These are phyloP conservation scores for Tothia fuscella DNA, from an alignment of 2,329 filamentous ascomycete genomes.

Conservation along the genomic window DNA sequence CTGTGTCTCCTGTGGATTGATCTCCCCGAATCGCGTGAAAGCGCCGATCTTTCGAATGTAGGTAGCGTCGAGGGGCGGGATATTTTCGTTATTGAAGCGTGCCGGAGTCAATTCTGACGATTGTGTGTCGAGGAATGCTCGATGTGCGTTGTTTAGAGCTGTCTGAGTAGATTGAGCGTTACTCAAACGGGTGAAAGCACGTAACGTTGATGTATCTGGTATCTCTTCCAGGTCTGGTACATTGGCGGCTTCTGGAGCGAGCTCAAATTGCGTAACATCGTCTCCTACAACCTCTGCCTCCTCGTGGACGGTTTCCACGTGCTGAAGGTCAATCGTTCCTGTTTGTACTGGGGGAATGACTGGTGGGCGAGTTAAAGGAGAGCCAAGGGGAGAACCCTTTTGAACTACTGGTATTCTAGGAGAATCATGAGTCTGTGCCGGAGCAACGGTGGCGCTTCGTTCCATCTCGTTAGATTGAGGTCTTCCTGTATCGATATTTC, in stretches of 20 bases:
- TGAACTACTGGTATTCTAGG: no score
- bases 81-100: no score
- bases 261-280: not conserved
- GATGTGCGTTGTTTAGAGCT: constrained; percentile 22
- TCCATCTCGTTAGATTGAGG: no score
- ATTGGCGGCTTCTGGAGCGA: constrained; percentile 19
- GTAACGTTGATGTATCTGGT: constrained; percentile 12
- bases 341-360: not conserved
- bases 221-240: constrained; percentile 12
- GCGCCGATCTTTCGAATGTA: no score
- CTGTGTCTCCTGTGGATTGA: not conserved
- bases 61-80: no score
- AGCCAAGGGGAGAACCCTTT: no score
- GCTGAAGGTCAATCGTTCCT: not conserved
- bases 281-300: not conserved
- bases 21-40: not conserved
- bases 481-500: no score
- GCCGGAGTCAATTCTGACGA: no score
- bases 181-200: constrained; percentile 13
- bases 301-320: not conserved
- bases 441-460: no score
- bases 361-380: not conserved
- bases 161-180: constrained; percentile 25
- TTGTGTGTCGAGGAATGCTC: constrained; percentile 21
- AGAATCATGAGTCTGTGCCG: no score